These are phyloP conservation scores for Hymenoscyphus albidus DNA, from an alignment of 2,329 filamentous ascomycete species.

Conservation along the genomic window DNA sequence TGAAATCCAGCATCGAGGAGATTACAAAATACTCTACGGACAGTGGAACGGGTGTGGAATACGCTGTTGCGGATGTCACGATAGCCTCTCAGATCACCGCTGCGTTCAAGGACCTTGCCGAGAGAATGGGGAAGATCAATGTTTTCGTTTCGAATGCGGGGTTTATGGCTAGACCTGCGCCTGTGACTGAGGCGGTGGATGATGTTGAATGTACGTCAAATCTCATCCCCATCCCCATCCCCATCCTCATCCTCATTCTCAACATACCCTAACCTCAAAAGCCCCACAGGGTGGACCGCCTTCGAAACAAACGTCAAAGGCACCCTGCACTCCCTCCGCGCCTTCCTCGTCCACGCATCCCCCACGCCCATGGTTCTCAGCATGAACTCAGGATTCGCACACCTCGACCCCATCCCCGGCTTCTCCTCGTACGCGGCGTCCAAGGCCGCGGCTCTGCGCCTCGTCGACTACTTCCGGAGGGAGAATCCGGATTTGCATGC, in stretches of 20 bases:
- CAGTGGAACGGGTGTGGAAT: conserved; percentile 35
- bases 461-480: conserved; percentile 40
- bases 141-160: conserved; percentile 41
- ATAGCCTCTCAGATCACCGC: conserved; percentile 33
- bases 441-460: conserved; percentile 40
- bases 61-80: conserved; percentile 35
- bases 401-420: conserved; percentile 16
- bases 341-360: conserved; percentile 7
- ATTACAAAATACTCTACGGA: conserved; percentile 37
- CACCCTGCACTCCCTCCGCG: conserved; percentile 2
- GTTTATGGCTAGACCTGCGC: conserved; percentile 29
- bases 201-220: conserved; percentile 29
- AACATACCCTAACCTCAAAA: too few species aligned
- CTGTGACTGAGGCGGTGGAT: conserved; percentile 30
- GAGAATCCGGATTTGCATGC: conserved; percentile 41
- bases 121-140: conserved; percentile 35
- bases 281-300: neutral
- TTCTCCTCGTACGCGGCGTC: conserved; percentile 40
- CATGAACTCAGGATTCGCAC: neutral
- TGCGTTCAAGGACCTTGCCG: conserved; percentile 34
- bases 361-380: conserved; percentile 1
- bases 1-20: conserved; percentile 20
- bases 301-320: conserved; percentile 16
- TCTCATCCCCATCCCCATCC: too few species aligned
- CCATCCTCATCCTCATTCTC: too few species aligned